A percentile compares a stretch with the other conserved stretches of the same genome.
These are phyloP conservation scores for Kazachstania sp. DNA, from an alignment of 1,139 yeast species.

Conservation along the genomic window DNA sequence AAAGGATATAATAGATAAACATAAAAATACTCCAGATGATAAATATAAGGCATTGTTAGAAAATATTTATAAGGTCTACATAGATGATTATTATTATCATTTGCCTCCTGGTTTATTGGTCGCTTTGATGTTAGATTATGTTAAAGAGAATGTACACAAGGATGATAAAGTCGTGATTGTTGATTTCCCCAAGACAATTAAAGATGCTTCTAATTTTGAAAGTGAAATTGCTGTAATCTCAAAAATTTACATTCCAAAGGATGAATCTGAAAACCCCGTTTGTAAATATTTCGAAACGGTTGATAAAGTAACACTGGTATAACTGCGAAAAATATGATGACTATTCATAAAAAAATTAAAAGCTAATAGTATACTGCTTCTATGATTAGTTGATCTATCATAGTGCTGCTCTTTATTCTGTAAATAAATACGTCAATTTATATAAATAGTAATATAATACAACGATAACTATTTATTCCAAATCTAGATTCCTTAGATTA, in stretches of 20 bases:
- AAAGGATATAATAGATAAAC: slow-evolving; percentile 38
- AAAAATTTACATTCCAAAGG: slow-evolving; percentile 30
- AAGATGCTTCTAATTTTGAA: slow-evolving; percentile 49
- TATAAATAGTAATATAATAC: neutral
- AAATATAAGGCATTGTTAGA: slow-evolving; percentile 37
- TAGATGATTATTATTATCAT: slow-evolving; percentile 28
- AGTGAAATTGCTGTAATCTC: slow-evolving; percentile 36
- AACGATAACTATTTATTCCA: too few relatives aligned
- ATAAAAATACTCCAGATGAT: slow-evolving; percentile 36
- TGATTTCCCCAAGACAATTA: slow-evolving; percentile 50
- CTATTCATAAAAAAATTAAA: neutral
- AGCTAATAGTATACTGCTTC: too few relatives aligned
- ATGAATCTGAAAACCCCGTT: slow-evolving; percentile 33
- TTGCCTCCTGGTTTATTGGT: slow-evolving; percentile 53
- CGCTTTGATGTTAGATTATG: slow-evolving; percentile 44
- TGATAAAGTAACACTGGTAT: slow-evolving; percentile 34
- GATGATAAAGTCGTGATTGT: slow-evolving; percentile 40
- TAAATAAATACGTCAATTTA: neutral
- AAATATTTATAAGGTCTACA: slow-evolving; percentile 23
- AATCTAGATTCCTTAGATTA: too few relatives aligned
- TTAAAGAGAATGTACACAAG: slow-evolving; percentile 31
- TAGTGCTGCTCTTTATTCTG: neutral
- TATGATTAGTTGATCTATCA: neutral
- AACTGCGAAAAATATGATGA: neutral
- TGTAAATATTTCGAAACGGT: slow-evolving; percentile 55